Evolutionary conservation across 345 rosid genomes (phyloP).

Genomic region (Lumnitzera littorea): DNA sequence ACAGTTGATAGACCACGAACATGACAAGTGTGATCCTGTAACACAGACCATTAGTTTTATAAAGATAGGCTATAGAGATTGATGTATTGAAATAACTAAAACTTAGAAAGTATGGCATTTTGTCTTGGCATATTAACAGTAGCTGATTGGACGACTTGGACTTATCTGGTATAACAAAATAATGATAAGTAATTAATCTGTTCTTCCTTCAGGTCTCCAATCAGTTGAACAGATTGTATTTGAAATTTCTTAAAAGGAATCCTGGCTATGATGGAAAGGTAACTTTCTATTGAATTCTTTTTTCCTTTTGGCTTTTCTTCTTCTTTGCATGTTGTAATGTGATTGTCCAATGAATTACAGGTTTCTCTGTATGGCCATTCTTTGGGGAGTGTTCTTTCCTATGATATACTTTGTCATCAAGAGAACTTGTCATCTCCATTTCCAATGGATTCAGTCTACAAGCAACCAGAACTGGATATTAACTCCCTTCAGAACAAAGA

Average conservation of each 20-base stretch:
- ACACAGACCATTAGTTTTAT: too few relatives aligned
- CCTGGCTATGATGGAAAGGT: slow-evolving; percentile 99
- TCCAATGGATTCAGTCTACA: slow-evolving; percentile 71
- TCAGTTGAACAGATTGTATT: slow-evolving; percentile 68
- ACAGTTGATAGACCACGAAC: too few relatives aligned
- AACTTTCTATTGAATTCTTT: slow-evolving; percentile 9
- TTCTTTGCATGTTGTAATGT: not conserved
- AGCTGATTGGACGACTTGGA: too few relatives aligned
- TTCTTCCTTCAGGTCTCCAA: slow-evolving; percentile 61
- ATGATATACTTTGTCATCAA: slow-evolving; percentile 97
- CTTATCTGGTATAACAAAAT: not conserved
- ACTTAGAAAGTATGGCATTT: too few relatives aligned
- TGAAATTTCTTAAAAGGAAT: slow-evolving; percentile 75
- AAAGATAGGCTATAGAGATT: too few relatives aligned
- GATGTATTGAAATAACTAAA: too few relatives aligned
- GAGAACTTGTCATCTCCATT: slow-evolving; percentile 72
- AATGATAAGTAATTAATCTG: slow-evolving; percentile 8
- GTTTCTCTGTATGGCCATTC: slow-evolving; percentile 95
- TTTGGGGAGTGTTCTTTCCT: slow-evolving; percentile 94
- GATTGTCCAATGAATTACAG: slow-evolving; percentile 19
- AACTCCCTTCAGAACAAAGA: not conserved
- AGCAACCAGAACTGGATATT: slow-evolving; percentile 18
- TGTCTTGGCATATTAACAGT: too few relatives aligned
- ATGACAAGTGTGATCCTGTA: too few relatives aligned
- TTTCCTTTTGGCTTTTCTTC: slow-evolving; percentile 1